These are phyloP conservation scores for Sutorius eximius DNA, from an alignment of 1,284 basidiomycete genomes.

Conservation along the genomic window DNA sequence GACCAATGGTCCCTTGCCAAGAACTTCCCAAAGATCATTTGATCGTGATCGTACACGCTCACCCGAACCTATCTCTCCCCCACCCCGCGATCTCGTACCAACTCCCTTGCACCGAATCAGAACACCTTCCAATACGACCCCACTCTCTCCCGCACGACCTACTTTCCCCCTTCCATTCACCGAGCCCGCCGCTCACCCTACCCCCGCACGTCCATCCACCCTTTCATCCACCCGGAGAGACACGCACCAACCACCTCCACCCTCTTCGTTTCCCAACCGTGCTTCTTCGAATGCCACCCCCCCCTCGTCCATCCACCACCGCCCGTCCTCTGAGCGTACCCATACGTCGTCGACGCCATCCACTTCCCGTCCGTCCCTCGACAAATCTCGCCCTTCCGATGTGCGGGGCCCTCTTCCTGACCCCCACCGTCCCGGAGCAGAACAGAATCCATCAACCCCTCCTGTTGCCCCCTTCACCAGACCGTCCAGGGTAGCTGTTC, in stretches of 20 bases:
- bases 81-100: conserved; percentile 20
- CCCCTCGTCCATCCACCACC: conserved; percentile 7
- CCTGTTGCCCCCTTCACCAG: conserved; percentile 1
- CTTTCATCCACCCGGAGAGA: conserved; percentile 18
- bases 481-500: conserved; percentile 8
- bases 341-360: conserved; percentile 17
- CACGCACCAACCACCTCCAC: conserved; percentile 15
- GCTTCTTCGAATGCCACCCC: conserved; percentile 13
- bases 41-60: conserved; percentile 11
- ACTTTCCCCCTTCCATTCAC: conserved; percentile 16
- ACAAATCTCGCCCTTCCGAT: conserved; percentile 13
- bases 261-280: conserved; percentile 6
- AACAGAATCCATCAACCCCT: conserved; percentile 1
- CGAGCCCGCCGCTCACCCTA: conserved; percentile 11
- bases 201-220: conserved; percentile 14
- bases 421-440: conserved; percentile 7
- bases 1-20: conserved; percentile 11
- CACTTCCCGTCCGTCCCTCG: conserved; percentile 16
- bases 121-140: conserved; percentile 18
- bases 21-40: background rate
- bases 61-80: conserved; percentile 19
- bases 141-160: conserved; percentile 10
- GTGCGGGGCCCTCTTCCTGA: conserved; percentile 19
- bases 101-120: conserved; percentile 16
- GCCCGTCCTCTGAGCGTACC: conserved; percentile 19